Evolutionary conservation across 2,329 filamentous ascomycete genomes (phyloP), one percentile per base, ranked within the genome.

Genomic region (Lanzia echinophila): DNA sequence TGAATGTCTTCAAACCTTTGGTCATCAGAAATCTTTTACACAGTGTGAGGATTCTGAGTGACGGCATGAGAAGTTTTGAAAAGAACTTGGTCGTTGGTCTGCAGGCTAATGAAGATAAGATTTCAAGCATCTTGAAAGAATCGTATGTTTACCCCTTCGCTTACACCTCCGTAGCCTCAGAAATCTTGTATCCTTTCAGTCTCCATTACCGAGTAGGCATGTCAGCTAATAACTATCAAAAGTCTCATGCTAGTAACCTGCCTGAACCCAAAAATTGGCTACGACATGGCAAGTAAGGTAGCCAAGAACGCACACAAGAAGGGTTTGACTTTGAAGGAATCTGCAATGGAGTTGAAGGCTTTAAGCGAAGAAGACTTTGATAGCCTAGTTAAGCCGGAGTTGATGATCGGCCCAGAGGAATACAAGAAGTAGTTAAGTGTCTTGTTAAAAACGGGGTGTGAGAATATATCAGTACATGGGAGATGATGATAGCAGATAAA

Each of bases 251-350:
- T 97, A 62, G 94, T 97, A 34, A 99, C 94, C 61, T 96, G 92
- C 79, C 79, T 97, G 59, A 96, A 96, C 80, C 90, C 91, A 63
- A 89, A 95, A 73, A 96, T 97, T 69, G 92, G 91, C 57, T 96
- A 96, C 73, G 91, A 96, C 70, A 95, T 95, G 88, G 91, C 91
- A 50, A 90, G 86, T 73, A 95, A 95, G 79, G 91, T 96, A 22
- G 91, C 91, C 68, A 96, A 96, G 85, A 95, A 99, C 69, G 94
- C 94, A 15, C 94, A 99, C 78, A 96, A 96, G 83, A 97, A 97
- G 83, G 90, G 90, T 33, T 75, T 92, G 49, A 96, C 90, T 22
- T 81, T 99, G 56, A 96, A 96, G 79, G 76, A 95, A 75, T 92
- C 87, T 67, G 92, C 94, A 19, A 84, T 97, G 79, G 89, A 97